Base-by-base conservation (phyloP, 352 stramenopile genomes). In the Pythium vanterpoolii region DNA sequence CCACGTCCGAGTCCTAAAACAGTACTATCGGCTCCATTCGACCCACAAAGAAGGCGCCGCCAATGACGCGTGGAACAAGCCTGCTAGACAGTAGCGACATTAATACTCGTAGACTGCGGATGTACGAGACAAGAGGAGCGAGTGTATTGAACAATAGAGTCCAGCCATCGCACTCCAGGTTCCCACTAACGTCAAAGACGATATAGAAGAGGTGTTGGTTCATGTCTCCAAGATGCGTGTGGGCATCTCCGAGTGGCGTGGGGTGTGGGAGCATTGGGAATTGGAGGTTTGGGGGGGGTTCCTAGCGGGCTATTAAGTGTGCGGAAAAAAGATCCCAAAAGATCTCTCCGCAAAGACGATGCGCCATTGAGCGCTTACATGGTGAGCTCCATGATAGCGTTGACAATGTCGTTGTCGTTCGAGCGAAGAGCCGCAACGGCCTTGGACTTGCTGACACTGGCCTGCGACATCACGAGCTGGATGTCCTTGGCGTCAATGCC, bases 361-460 rank as follows among this genome's bases (percentile, higher is more conserved):
- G 11, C 30, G 26, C 46, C 52, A 28, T 33, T 36, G 6, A n/a
- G 19, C 52, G 56, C 55, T 95, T 98, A 99, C 75, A 98, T 99
- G 62, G 96, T 99, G 66, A 99, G 86, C 76, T 98, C 96, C 97
- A 99, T 99, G 76, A 99, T 99, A 57, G 96, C 89, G 82, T 99
- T 99, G 39, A 99, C 97, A 69, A 99, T 96, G 88, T 99, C 97
- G 68, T 95, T 96, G 77, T 99, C 93, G 78, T 99, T 99, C 49
- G 96, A 95, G 84, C 98, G 98, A 27, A 99, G 84, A 18, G 96
- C 97, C 45, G 94, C 86, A 36, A 99, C 95, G 65, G 97, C 97
- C 83, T 97, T 98, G 57, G 86, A 76, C 70, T 97, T 85, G 71
- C 89, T 95, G 61, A 98, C 97, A 64, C 87, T 80, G 45, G 94